Evolutionary conservation across 345 rosid genomes (phyloP).

Genomic region (Pistacia vera): DNA sequence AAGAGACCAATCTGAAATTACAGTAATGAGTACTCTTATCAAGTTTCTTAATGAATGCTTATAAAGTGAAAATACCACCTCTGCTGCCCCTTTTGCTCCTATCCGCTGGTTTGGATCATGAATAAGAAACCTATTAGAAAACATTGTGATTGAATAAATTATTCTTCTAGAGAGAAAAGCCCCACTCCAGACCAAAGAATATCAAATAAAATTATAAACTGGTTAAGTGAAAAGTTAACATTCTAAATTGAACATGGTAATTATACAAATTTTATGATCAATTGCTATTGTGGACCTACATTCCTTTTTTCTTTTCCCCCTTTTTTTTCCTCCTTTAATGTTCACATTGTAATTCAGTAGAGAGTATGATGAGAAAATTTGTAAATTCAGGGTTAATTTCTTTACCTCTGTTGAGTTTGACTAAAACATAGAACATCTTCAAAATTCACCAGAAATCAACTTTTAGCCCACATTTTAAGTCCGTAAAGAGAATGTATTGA

Average conservation of each 20-base stretch:
- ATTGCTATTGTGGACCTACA: neutral
- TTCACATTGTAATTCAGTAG: neutral
- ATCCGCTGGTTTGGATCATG: constrained; percentile 68
- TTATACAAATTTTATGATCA: neutral
- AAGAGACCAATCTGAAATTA: constrained; percentile 11
- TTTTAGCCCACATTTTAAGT: neutral
- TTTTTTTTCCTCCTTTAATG: neutral
- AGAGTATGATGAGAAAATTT: neutral
- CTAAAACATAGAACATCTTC: neutral
- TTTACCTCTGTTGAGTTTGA: neutral
- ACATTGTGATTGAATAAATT: constrained; percentile 14
- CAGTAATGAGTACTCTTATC: neutral
- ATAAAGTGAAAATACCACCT: constrained; percentile 46
- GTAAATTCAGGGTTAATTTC: neutral
- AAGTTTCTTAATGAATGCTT: constrained; percentile 7
- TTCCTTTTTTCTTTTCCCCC: neutral
- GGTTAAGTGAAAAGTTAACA: neutral
- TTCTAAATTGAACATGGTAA: neutral
- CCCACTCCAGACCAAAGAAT: neutral
- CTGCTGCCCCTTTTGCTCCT: constrained; percentile 71
- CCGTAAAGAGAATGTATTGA: neutral
- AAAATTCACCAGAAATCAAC: too few species aligned
- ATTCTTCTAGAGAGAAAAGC: neutral
- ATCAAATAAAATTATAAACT: neutral
- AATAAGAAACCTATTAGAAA: constrained; percentile 55